Evolutionary conservation across 148 eudicot species (phyloP).

Genomic region (Rhododendron williamsianum): DNA sequence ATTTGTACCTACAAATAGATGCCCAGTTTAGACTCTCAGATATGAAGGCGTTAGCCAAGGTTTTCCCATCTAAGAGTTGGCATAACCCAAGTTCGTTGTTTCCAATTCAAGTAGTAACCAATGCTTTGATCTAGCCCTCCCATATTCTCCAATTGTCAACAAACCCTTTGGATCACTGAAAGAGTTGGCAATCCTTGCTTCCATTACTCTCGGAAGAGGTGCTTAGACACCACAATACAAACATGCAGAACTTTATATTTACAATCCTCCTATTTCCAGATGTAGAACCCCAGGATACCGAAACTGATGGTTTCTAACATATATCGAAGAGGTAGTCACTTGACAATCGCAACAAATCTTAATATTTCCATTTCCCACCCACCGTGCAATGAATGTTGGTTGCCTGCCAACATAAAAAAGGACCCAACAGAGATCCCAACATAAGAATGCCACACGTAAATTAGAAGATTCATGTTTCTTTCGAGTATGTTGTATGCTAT

Average conservation of each 20-base stretch:
- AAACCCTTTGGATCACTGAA: neutral
- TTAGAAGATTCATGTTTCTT: neutral
- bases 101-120: neutral
- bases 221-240: neutral
- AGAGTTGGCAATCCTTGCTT: neutral
- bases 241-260: neutral
- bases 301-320: neutral
- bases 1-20: neutral
- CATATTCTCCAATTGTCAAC: neutral
- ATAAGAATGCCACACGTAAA: neutral
- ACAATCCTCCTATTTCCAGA: neutral
- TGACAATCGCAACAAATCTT: neutral
- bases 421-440: neutral
- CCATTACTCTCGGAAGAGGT: neutral
- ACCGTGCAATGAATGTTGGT: neutral
- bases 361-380: neutral
- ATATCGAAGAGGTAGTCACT: neutral
- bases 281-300: neutral
- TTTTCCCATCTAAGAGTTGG: neutral
- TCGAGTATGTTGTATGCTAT: neutral
- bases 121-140: neutral
- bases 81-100: neutral
- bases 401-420: neutral
- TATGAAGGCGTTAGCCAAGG: neutral
- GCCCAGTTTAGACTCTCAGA: neutral